Conservation (phyloP, 2,329 filamentous ascomycete genomes). For the Corinectria fuckeliana region DNA sequence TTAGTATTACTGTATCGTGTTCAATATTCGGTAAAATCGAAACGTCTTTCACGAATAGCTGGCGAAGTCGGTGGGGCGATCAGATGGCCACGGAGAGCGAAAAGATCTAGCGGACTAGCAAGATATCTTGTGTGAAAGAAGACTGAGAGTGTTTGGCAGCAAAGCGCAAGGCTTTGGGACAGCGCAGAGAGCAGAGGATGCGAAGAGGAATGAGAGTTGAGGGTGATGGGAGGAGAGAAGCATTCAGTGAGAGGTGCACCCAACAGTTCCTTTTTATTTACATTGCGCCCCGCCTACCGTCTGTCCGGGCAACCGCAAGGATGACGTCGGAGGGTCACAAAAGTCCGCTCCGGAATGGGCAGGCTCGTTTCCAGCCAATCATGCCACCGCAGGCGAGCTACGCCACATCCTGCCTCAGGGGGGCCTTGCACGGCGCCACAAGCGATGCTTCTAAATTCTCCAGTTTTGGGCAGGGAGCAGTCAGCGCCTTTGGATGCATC, state of each 20-base stretch:
- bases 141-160: constrained; percentile 32
- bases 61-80: constrained; percentile 55
- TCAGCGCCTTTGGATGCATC: constrained; percentile 30
- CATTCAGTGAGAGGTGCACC: constrained; percentile 19
- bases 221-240: constrained; percentile 31
- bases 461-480: constrained; percentile 20
- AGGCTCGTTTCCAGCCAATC: constrained; percentile 28
- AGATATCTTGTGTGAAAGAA: constrained; percentile 38
- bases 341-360: constrained; percentile 29
- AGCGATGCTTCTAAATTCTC: constrained; percentile 29
- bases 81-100: constrained; percentile 52
- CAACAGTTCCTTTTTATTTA: constrained; percentile 54
- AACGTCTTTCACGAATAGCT: constrained; percentile 50
- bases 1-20: constrained; percentile 54
- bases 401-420: constrained; percentile 9
- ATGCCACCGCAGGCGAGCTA: not conserved
- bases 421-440: constrained; percentile 24
- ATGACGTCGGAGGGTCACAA: constrained; percentile 25
- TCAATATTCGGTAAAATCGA: constrained; percentile 57
- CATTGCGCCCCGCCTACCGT: constrained; percentile 44
- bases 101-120: constrained; percentile 56
- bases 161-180: constrained; percentile 32
- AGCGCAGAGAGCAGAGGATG: constrained; percentile 14
- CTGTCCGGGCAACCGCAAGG: constrained; percentile 46
- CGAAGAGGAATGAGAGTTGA: constrained; percentile 8